Base-by-base conservation (phyloP, 257 asterid species). In the Przewalskia tangutica region DNA sequence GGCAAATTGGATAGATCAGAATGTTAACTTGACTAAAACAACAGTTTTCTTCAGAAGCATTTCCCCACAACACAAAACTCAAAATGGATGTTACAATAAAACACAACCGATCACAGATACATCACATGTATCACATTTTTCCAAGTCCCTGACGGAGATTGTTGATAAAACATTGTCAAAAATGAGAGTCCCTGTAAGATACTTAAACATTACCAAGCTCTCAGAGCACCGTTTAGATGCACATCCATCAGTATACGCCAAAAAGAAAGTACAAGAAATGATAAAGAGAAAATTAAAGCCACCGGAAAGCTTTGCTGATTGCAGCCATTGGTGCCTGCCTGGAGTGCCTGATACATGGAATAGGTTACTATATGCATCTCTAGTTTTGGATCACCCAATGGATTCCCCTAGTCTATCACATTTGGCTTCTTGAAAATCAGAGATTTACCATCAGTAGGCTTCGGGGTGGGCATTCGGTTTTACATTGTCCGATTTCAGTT, bases 311-410 rank as follows among this genome's bases (percentile, higher is more conserved):
- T 46, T 32, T 38, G n/a, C 77, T 51, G 85, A 82, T 51, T 82
- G 85, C 59, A 82, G 82, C 70, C 85, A 82, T 54, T 82, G 85
- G 85, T 82, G 85, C 58, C 67, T 82, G n/a, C 85, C 85, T 16
- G 85, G 85, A 63, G 18, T 82, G 56, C 85, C 85, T 20, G 85
- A 82, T 77, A 82, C 85, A 36, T 82, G 85, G 85, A 82, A 82
- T 48, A 77, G 85, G 79, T 65, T 82, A 38, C 78, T 82, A 36
- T 63, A 82, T 51, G 82, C 85, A 34, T 82, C 82, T 55, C 38
- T 82, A 51, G 70, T 77, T 77, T 75, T 70, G 48, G 73, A 82
- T 38, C 80, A 51, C 70, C n/a, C 71, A 12, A 51, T 40, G 60
- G 79, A 7, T 27, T 12, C 79, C 62, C 60, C 42, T 23, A 50